Base-by-base conservation (phyloP, 805 yeast genomes). In the Myxozyma geophila region DNA sequence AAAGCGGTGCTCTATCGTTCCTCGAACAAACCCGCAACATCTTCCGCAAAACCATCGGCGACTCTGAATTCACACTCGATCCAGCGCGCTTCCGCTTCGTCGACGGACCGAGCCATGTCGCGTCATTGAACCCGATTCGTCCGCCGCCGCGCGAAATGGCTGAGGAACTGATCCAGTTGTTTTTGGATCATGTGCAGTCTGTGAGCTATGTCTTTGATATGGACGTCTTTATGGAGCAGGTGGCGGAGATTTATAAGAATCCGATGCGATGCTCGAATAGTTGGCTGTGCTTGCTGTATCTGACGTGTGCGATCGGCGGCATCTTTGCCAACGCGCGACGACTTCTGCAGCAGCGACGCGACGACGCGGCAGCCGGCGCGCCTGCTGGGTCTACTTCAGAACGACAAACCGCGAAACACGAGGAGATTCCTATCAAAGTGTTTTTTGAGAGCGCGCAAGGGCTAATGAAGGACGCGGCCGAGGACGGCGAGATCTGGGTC, bases 301-400 rank as follows among this genome's bases (percentile, higher is more conserved):
- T 81, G 46, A 74, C 79, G 0, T 68, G 80, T 52, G 81, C 82
- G 0, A 67, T 80, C 17, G 82, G 82, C 0, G 72, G 81, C 0
- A 67, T 78, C 1, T 81, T 73, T 65, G 78, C 80, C 7, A 71
- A 70, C 21, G 67, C 73, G 47, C 74, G 75, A 48, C 59, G 70
- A 15, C 40, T 63, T 33, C 59, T 64, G 7, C 67, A 71, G 23
- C 47, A 21, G 13, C 54, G 60, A 2, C 68, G 73, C 35, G 56
- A 47, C 36, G 44, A 36, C 6, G 51, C 13, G 35, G 28, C 48
- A 9, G 58, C 40, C 15, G 19, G 5, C 15, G 23, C 15, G 4
- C 43, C 17, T 2, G 6, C 39, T 7, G 13, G 15, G 10, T 3
- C 58, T 33, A 8, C 58, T 7, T 23, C 48, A 19, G n/a, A 40